These are phyloP conservation scores for Pythium phragmiticola DNA, from an alignment of 352 stramenopile species.

Conservation along the genomic window DNA sequence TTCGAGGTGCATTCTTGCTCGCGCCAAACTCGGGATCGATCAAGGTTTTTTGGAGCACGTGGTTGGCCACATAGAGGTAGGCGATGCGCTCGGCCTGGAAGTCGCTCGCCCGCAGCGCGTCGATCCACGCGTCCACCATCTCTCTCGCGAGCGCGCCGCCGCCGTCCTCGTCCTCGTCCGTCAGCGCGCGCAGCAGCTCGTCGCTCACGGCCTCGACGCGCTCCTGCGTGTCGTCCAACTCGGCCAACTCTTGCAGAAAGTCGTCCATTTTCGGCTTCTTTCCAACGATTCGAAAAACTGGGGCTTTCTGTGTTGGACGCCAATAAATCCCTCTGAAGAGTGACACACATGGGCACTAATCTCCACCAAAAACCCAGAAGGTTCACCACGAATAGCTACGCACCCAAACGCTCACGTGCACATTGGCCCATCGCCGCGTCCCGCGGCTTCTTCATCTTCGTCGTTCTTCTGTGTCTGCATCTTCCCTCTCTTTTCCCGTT, in stretches of 20 bases:
- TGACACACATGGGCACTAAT: not conserved
- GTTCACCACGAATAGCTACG: not conserved
- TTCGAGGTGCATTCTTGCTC: conserved; percentile 16
- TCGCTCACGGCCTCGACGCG: conserved; percentile 79
- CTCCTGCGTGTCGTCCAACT: conserved; percentile 83
- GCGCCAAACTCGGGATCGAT: conserved; percentile 30
- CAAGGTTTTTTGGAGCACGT: conserved; percentile 76
- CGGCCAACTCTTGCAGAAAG: conserved; percentile 69
- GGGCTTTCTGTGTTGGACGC: conserved; percentile 2
- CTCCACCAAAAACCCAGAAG: not conserved
- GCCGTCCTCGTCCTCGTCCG: conserved; percentile 21
- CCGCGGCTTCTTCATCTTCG: too few species aligned
- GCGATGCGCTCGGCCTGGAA: conserved; percentile 79
- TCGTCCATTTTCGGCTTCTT: conserved; percentile 49
- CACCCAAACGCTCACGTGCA: not conserved
- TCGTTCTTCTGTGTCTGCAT: too few species aligned
- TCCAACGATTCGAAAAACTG: conserved; percentile 1
- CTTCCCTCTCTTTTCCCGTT: too few species aligned
- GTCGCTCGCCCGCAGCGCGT: conserved; percentile 62
- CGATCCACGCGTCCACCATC: conserved; percentile 71
- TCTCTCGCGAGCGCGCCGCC: conserved; percentile 32
- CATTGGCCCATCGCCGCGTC: not conserved
- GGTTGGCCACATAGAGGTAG: conserved; percentile 84
- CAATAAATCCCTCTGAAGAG: conserved; percentile 12
- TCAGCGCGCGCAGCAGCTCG: conserved; percentile 56